Evolutionary conservation across 73 alveolate species (phyloP).

Genomic region (Breviolum minutum): DNA sequence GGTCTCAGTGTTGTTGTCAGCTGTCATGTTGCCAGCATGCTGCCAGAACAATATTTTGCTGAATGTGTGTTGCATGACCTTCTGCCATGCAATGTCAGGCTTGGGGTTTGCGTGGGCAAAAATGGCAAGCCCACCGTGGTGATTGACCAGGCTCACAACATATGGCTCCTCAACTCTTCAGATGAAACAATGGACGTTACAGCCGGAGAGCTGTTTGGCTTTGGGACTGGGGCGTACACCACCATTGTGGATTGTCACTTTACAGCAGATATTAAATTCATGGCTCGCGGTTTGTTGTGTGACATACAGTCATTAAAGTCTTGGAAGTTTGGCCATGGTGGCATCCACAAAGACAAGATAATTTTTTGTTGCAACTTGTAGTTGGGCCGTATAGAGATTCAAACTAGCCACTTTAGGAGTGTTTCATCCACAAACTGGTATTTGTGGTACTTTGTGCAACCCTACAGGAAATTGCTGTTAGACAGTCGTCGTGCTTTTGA

Average conservation of each 20-base stretch:
- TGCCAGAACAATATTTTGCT: neutral
- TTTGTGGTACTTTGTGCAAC: no score
- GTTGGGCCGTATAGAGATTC: no score
- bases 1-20: neutral
- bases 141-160: neutral
- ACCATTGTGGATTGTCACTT: neutral
- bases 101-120: neutral
- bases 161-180: neutral
- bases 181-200: neutral
- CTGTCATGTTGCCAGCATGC: neutral
- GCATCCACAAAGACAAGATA: no score
- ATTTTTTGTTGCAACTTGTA: no score
- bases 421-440: no score
- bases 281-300: neutral
- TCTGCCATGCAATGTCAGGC: neutral
- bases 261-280: neutral
- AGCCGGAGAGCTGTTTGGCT: constrained; percentile 2
- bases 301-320: neutral
- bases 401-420: no score
- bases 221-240: neutral
- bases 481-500: no score
- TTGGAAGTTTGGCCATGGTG: no score
- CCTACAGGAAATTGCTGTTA: no score
- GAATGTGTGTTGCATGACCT: neutral
- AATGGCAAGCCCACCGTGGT: neutral